Conservation (phyloP, 768 basidiomycete species). For the Podaxis mareebaensis region DNA sequence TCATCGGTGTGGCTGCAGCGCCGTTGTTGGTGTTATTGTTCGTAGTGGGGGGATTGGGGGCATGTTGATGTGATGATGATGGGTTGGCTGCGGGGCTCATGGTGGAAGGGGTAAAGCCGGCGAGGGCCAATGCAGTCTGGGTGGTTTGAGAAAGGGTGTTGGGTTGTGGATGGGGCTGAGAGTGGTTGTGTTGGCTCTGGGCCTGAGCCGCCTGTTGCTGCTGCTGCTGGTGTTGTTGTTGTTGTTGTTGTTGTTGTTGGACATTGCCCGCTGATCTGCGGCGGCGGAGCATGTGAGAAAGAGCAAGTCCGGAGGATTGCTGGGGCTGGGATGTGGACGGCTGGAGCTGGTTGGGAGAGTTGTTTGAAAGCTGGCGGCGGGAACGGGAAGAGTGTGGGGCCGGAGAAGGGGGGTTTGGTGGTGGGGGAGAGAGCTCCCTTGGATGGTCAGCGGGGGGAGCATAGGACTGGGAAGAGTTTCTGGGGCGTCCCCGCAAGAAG, state of each 20-base stretch:
- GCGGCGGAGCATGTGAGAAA: slow-evolving; percentile 60
- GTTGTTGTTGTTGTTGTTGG: slow-evolving; percentile 27
- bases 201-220: slow-evolving; percentile 7
- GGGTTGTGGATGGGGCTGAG: not conserved
- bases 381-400: slow-evolving; percentile 14
- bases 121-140: not conserved
- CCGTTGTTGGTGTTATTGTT: not conserved
- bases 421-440: slow-evolving; percentile 47
- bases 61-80: slow-evolving; percentile 14
- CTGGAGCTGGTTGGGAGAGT: slow-evolving; percentile 26
- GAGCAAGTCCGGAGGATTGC: slow-evolving; percentile 35
- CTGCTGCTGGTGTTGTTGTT: slow-evolving; percentile 27
- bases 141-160: not conserved
- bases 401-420: slow-evolving; percentile 38
- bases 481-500: slow-evolving; percentile 68
- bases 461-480: slow-evolving; percentile 63
- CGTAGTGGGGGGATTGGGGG: slow-evolving; percentile 6
- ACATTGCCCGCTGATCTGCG: slow-evolving; percentile 65
- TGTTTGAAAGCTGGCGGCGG: not conserved
- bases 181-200: not conserved
- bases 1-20: not conserved
- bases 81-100: not conserved
- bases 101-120: slow-evolving; percentile 2
- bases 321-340: slow-evolving; percentile 23
- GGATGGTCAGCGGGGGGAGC: slow-evolving; percentile 19